Percentiles rank a stretch among this genome's conserved stretches.
phyloP scores from a whole-genome alignment of 345 rosid genomes.

The Murraya koenigii region DNA sequence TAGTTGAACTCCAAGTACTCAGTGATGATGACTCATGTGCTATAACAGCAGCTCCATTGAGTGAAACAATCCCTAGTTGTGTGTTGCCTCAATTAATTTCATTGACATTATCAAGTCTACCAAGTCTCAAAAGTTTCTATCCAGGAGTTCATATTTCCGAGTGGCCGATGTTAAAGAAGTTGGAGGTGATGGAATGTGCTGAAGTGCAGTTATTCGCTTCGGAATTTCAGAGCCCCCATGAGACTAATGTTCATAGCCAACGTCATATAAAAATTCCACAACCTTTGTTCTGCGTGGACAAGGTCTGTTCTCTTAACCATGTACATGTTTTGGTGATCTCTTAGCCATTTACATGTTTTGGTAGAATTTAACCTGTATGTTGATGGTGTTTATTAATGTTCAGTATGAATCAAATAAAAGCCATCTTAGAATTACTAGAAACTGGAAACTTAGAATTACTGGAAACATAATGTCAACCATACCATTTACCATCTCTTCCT shows the following conservation, averaged over 20 bases:
- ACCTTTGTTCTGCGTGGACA: background rate
- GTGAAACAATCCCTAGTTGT: background rate
- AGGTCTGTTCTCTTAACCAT: constrained; percentile 4
- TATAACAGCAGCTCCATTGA: background rate
- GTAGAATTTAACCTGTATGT: too few species aligned
- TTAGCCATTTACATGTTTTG: too few species aligned
- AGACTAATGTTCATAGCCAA: background rate
- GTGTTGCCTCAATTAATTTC: background rate
- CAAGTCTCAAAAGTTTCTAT: background rate
- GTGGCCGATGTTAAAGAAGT: background rate
- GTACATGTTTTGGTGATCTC: too few species aligned
- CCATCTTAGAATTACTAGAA: too few species aligned
- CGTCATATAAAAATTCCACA: background rate
- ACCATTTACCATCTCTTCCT: too few species aligned
- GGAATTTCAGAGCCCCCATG: background rate
- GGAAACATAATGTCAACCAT: too few species aligned
- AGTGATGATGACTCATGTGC: too few species aligned
- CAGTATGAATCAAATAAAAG: too few species aligned
- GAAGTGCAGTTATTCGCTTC: background rate
- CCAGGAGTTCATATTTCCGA: background rate
- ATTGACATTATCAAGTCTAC: background rate
- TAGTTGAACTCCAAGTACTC: background rate
- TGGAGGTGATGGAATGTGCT: background rate
- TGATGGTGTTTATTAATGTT: too few species aligned
- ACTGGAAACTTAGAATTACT: too few species aligned